Evolutionary conservation across 2,329 filamentous ascomycete genomes (phyloP).

Genomic region (Sclerotinia spermophila): DNA sequence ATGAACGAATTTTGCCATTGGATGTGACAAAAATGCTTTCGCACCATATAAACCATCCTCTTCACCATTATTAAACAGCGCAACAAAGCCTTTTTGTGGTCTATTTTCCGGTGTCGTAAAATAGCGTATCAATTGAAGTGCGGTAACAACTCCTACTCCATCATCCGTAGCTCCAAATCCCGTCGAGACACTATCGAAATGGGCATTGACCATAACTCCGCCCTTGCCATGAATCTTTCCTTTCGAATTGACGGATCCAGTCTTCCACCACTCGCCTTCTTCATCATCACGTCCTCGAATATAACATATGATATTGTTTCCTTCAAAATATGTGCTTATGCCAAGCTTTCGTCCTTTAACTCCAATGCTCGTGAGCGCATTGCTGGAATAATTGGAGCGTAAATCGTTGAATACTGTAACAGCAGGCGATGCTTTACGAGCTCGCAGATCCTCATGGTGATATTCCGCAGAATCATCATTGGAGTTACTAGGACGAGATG

Average conservation of each 20-base stretch:
- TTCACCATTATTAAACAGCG: slow-evolving; percentile 91
- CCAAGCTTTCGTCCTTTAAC: slow-evolving; percentile 36
- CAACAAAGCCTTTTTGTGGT: slow-evolving; percentile 75
- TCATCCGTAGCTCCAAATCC: slow-evolving; percentile 93
- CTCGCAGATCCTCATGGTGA: slow-evolving; percentile 23
- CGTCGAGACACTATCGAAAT: slow-evolving; percentile 85
- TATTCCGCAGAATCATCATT: slow-evolving; percentile 22
- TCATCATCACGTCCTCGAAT: slow-evolving; percentile 78
- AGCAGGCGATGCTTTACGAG: slow-evolving; percentile 32
- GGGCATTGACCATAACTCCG: slow-evolving; percentile 88
- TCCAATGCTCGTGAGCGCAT: slow-evolving; percentile 43
- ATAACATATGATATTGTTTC: slow-evolving; percentile 88
- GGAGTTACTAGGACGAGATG: background rate
- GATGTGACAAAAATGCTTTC: slow-evolving; percentile 77
- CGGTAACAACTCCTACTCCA: slow-evolving; percentile 81
- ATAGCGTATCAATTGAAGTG: slow-evolving; percentile 81
- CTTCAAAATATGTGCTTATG: slow-evolving; percentile 76
- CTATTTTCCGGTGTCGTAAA: slow-evolving; percentile 70
- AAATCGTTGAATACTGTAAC: slow-evolving; percentile 76
- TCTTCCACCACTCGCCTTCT: slow-evolving; percentile 69
- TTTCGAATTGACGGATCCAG: slow-evolving; percentile 29
- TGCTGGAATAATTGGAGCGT: slow-evolving; percentile 72
- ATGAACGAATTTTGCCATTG: slow-evolving; percentile 73
- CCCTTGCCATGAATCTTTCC: slow-evolving; percentile 56
- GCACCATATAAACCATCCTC: slow-evolving; percentile 91